Evolutionary conservation across 1,139 yeast genomes (phyloP), one percentile per base, ranked within the genome.

Genomic region (Yamadazyma blattariae): DNA sequence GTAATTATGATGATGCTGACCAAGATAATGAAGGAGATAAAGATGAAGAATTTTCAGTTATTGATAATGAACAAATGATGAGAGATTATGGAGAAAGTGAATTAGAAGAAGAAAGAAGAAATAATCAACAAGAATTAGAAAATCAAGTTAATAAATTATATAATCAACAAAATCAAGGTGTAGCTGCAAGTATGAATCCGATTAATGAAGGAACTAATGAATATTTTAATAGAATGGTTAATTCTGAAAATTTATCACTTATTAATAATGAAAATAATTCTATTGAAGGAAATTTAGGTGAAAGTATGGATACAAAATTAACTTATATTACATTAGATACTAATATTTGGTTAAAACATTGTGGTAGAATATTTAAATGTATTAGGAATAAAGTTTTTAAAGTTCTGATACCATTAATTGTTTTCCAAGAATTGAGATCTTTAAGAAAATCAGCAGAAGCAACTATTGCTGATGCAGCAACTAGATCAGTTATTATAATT

Each of bases 291-390:
- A 60, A 70, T 47, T 55, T 70, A 33, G 76, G 76, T 4, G 71
- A 67, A 37, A 59, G 67, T 30, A 75, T 77, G 71, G 83, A 77
- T 49, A 67, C 74, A 7, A 56, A 67, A 8, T 59, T 77, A 27
- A 80, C 89, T 0, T 73, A 71, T 47, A 71, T 83, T 37, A 77
- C 88, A 1, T 64, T 83, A 37, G 94, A 84, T 59, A 84, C 94
- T 7, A 83, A 85, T 44, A 79, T 84, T 41, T 84, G 92, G 92
- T 63, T 84, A 44, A 82, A 84, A 48, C 90, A 83, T 52, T 83
- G 89, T 54, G 94, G 92, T 2, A 69, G 83, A 40, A 68, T 84
- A 21, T 84, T 73, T 62, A 84, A 84, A 54, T 77, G 87, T 48
- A 77, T 83, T 12, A 67, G 82, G 25, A 76, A 76, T 45, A 72